Evolutionary conservation across 768 basidiomycete species (phyloP).

Genomic region (Lactarius tabidus): DNA sequence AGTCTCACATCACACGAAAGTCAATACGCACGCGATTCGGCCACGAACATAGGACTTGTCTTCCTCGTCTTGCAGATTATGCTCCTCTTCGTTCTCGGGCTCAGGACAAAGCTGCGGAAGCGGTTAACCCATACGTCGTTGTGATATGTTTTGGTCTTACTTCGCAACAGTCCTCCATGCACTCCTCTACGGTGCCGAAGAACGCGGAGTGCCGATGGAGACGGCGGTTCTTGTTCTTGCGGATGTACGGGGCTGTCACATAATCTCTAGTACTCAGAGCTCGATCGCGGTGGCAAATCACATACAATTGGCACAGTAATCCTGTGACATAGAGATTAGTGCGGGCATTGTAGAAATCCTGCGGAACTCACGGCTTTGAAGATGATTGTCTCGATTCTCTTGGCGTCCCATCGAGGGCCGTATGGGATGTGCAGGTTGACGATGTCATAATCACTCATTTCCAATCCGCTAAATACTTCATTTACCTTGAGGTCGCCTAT

Average conservation of each 20-base stretch:
- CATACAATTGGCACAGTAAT: conserved; percentile 51
- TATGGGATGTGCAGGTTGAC: conserved; percentile 55
- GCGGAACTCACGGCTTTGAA: conserved; percentile 47
- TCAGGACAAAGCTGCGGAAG: conserved; percentile 47
- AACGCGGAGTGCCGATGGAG: conserved; percentile 63
- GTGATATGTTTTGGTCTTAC: conserved; percentile 29
- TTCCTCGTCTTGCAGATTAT: conserved; percentile 47
- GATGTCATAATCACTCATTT: conserved; percentile 57
- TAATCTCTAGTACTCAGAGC: neutral
- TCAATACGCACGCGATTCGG: neutral
- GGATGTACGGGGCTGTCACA: conserved; percentile 51
- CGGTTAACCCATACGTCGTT: neutral
- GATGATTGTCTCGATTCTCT: conserved; percentile 51
- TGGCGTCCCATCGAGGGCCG: conserved; percentile 55
- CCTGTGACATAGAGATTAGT: conserved; percentile 32
- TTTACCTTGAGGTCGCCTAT: conserved; percentile 56
- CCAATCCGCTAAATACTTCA: conserved; percentile 39
- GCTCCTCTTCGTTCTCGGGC: conserved; percentile 54
- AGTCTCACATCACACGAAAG: neutral
- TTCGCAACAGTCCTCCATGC: conserved; percentile 60
- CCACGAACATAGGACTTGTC: conserved; percentile 51
- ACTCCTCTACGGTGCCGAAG: conserved; percentile 55
- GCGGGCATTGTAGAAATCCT: conserved; percentile 2
- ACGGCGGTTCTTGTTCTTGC: conserved; percentile 55
- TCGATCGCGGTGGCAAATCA: conserved; percentile 27